phyloP scores from a whole-genome alignment of 306 rosid species.

The Quercus ilex region DNA sequence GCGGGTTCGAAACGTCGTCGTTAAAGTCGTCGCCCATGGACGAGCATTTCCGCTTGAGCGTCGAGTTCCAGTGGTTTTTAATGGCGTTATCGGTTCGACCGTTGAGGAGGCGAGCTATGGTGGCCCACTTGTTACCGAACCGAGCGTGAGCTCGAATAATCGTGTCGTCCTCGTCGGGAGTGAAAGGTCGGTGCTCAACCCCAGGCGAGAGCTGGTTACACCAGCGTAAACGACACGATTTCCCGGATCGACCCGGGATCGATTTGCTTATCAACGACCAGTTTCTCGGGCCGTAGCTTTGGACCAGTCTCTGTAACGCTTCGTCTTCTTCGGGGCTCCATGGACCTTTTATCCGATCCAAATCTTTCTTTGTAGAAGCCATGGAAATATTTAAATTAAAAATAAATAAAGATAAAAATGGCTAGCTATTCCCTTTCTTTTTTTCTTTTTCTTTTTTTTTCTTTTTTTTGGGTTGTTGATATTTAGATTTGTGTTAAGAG shows the following conservation, averaged over 20 bases:
- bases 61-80: conserved; percentile 90
- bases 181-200: conserved; percentile 72
- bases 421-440: too few species aligned
- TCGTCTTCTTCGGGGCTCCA: conserved; percentile 92
- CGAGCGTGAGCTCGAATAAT: conserved; percentile 59
- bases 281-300: conserved; percentile 58
- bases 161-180: conserved; percentile 58
- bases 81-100: conserved; percentile 94
- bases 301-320: conserved; percentile 51
- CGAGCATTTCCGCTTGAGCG: conserved; percentile 74
- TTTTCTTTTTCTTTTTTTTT: too few species aligned
- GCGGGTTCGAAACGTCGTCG: conserved; percentile 24
- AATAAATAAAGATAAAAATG: too few species aligned
- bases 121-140: conserved; percentile 86
- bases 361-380: conserved; percentile 38
- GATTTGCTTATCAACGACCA: conserved; percentile 86
- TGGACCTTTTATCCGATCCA: conserved; percentile 81
- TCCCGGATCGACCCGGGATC: conserved; percentile 79
- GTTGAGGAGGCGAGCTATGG: conserved; percentile 66
- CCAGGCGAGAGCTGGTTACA: conserved; percentile 89
- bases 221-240: conserved; percentile 87
- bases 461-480: not conserved
- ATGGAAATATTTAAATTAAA: conserved; percentile 1
- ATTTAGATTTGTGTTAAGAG: too few species aligned
- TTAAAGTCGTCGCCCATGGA: conserved; percentile 30